Evolutionary conservation across 1,139 yeast genomes (phyloP), one percentile per base, ranked within the genome.

Genomic region (Wickerhamiella infanticola): DNA sequence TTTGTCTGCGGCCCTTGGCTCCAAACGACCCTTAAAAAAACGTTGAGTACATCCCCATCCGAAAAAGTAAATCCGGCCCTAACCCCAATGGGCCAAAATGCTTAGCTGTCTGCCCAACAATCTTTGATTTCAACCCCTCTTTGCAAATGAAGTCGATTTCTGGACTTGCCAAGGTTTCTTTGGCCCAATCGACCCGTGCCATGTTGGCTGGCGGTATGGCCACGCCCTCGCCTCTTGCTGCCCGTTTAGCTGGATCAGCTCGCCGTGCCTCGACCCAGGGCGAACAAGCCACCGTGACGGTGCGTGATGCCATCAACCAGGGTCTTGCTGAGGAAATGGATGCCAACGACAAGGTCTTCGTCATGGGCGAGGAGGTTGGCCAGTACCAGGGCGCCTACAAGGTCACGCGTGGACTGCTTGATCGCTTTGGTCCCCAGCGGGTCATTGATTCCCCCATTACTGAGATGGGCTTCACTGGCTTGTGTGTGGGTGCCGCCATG

Each of bases 351-450:
- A 81, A 77, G 58, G 97, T 90, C 42, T 90, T 85, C 73, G 68
- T 90, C 59, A 82, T 90, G 77, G 99, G 99, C 65, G 99, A 90
- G 72, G 99, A 90, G 69, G 98, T 90, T 55, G 98, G 95, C 45
- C 97, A 88, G 67, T 90, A 93, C 70, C 88, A 90, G 63, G 99
- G 99, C 71, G 99, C 99, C 50, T 90, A 90, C 73, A 90, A 90
- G 73, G 83, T 90, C 52, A 82, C 97, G 56, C 80, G 94, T 65
- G 98, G 98, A 42, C 74, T 90, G 55, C 74, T 90, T 61, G 98
- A 93, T 68, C 77, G 95, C 65, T 90, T 90, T 60, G 98, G 99
- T 55, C 96, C 90, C 65, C 81, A 86, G 68, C 81, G 98, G 70
- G 81, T 90, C 53, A 77, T 90, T 53, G 99, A 90, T 68, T 90